Evolutionary conservation across 345 rosid genomes (phyloP).

Genomic region (Salix udensis): DNA sequence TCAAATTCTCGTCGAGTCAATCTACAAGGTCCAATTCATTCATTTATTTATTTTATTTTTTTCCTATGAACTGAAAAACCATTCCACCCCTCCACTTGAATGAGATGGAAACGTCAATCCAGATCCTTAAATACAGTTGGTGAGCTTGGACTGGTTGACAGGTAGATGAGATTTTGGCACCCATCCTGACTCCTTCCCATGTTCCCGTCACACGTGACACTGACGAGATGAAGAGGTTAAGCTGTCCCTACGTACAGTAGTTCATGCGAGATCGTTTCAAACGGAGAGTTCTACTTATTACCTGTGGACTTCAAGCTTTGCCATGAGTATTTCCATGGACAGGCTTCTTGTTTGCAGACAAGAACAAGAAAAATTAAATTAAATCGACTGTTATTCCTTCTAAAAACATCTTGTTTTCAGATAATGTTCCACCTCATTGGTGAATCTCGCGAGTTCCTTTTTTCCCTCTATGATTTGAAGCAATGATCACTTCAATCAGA

Average conservation of each 20-base stretch:
- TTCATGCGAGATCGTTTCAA: not conserved
- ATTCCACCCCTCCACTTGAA: not conserved
- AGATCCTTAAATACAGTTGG: not conserved
- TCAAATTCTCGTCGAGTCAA: no score
- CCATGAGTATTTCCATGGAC: not conserved
- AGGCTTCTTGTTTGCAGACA: no score
- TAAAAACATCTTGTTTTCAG: no score
- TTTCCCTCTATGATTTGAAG: no score
- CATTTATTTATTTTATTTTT: no score
- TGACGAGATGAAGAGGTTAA: not conserved
- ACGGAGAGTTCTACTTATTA: not conserved
- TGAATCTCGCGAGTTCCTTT: no score
- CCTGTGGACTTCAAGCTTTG: not conserved
- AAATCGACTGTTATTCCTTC: no score
- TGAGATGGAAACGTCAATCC: not conserved
- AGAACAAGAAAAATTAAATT: no score
- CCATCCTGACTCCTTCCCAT: not conserved
- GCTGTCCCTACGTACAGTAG: not conserved
- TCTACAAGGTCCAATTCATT: no score
- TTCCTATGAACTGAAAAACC: not conserved
- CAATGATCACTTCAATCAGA: no score
- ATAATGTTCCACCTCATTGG: no score
- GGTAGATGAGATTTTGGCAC: not conserved
- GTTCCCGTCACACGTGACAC: conserved; percentile 13
- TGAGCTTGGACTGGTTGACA: not conserved